A percentile compares a stretch with the other conserved stretches of the same genome.
Evolutionary conservation across 257 asterid species (phyloP).

Genomic region (Marsdenia floribunda): DNA sequence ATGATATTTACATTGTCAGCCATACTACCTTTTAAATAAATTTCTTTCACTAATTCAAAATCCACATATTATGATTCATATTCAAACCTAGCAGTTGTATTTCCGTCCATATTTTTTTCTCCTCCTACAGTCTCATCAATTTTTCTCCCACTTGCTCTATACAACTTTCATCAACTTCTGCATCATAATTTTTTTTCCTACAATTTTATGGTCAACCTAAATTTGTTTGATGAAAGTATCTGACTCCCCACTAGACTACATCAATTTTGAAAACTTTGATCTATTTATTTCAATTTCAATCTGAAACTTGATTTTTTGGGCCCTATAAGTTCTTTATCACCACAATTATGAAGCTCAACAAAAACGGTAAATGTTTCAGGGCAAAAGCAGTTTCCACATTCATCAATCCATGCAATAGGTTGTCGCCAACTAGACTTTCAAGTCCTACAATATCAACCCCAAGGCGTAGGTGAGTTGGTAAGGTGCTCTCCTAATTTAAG

Average conservation of each 20-base stretch:
- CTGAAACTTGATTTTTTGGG: conserved; percentile 50
- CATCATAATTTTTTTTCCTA: conserved; percentile 31
- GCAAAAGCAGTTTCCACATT: conserved; percentile 63
- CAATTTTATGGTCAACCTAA: conserved; percentile 28
- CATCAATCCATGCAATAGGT: conserved; percentile 91
- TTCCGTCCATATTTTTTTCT: conserved; percentile 24
- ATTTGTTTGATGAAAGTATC: conserved; percentile 39
- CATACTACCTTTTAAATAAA: conserved; percentile 42
- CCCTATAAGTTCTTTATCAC: conserved; percentile 31
- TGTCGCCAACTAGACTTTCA: conserved; percentile 51
- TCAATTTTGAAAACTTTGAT: conserved; percentile 32
- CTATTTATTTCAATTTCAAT: conserved; percentile 70
- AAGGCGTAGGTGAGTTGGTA: no score
- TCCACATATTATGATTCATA: conserved; percentile 24
- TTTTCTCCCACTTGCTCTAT: conserved; percentile 27
- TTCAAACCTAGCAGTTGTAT: conserved; percentile 16
- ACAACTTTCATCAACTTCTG: conserved; percentile 33
- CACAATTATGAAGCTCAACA: conserved; percentile 25
- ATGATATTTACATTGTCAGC: conserved; percentile 36
- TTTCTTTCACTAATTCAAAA: conserved; percentile 34
- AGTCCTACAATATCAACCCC: conserved; percentile 45
- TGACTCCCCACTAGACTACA: conserved; percentile 72
- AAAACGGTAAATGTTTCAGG: conserved; percentile 50
- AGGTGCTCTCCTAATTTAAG: no score
- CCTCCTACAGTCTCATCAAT: conserved; percentile 29